Percentiles rank a stretch among this genome's conserved stretches.
phyloP scores from a whole-genome alignment of 1,284 basidiomycete genomes.

The Apiotrichum montevideense region DNA sequence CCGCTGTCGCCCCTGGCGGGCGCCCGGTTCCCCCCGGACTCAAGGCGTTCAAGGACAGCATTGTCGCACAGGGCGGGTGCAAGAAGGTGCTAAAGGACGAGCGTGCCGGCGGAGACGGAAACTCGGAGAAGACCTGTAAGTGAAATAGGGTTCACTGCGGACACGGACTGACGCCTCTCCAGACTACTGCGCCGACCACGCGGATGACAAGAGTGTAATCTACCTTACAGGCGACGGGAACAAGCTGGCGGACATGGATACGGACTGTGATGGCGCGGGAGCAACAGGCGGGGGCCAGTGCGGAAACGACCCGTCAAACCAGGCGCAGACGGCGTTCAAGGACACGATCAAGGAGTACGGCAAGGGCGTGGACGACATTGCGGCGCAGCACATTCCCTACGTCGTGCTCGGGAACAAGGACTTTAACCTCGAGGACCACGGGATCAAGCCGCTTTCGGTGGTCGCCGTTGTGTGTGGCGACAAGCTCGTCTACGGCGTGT shows the following conservation, averaged over 20 bases:
- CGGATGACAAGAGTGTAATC: background rate
- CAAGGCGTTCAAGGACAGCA: background rate
- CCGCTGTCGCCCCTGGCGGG: background rate
- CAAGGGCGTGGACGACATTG: background rate
- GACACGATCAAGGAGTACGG: background rate
- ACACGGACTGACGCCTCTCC: background rate
- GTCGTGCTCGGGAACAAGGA: background rate
- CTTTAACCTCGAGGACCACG: background rate
- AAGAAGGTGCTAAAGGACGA: background rate
- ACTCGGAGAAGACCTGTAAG: background rate
- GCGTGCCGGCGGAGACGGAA: background rate
- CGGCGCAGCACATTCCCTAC: background rate
- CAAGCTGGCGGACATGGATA: background rate
- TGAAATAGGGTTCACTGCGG: too few species aligned
- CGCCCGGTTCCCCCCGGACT: background rate
- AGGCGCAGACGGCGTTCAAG: background rate
- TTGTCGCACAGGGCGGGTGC: background rate
- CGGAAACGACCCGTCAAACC: background rate
- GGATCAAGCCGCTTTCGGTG: background rate
- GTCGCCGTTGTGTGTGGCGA: background rate
- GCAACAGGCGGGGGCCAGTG: background rate
- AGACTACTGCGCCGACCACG: slow-evolving; percentile 1
- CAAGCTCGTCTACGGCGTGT: background rate
- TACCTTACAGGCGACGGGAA: background rate
- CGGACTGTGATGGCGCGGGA: background rate